Percentiles rank a stretch among this genome's conserved stretches.
phyloP scores from a whole-genome alignment of 2,329 filamentous ascomycete species.

The Didymella arachidicola region DNA sequence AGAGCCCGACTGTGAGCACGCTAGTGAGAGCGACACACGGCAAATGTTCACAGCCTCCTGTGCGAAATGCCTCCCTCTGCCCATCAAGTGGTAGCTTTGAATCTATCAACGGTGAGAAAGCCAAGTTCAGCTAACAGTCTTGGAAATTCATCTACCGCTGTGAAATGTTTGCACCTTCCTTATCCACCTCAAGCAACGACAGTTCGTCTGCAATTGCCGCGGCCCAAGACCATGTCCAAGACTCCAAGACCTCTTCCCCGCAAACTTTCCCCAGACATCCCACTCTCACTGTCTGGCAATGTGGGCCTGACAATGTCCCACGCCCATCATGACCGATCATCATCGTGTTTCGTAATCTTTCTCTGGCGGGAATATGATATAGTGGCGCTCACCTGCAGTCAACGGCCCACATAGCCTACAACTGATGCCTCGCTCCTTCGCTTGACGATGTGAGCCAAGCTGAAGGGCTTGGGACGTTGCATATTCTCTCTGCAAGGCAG shows the following conservation, averaged over 20 bases:
- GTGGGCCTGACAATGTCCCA: conserved; percentile 9
- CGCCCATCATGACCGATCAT: conserved; percentile 15
- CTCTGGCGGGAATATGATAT: conserved; percentile 14
- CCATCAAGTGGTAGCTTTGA: neutral
- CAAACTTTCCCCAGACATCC: conserved; percentile 22
- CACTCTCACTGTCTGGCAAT: conserved; percentile 8
- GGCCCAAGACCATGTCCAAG: conserved; percentile 25
- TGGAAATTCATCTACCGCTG: neutral
- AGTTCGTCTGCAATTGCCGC: conserved; percentile 17
- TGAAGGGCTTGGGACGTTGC: conserved; percentile 4
- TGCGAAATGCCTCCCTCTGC: neutral
- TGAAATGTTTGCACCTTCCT: conserved; percentile 14
- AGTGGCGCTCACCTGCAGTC: conserved; percentile 6
- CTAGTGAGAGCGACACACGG: neutral
- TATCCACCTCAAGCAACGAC: conserved; percentile 10
- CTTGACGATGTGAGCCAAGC: conserved; percentile 15
- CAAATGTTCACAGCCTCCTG: neutral
- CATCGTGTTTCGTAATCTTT: conserved; percentile 6
- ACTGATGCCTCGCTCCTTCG: conserved; percentile 11
- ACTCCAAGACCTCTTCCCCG: conserved; percentile 29
- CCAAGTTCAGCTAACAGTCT: conserved; percentile 13
- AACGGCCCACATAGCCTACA: conserved; percentile 2
- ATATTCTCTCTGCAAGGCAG: neutral
- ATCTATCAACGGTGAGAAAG: conserved; percentile 4
- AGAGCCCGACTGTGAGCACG: neutral